Evolutionary conservation across 805 yeast genomes (phyloP), one percentile per base, ranked within the genome.

Genomic region (Ogataea kodamae): DNA sequence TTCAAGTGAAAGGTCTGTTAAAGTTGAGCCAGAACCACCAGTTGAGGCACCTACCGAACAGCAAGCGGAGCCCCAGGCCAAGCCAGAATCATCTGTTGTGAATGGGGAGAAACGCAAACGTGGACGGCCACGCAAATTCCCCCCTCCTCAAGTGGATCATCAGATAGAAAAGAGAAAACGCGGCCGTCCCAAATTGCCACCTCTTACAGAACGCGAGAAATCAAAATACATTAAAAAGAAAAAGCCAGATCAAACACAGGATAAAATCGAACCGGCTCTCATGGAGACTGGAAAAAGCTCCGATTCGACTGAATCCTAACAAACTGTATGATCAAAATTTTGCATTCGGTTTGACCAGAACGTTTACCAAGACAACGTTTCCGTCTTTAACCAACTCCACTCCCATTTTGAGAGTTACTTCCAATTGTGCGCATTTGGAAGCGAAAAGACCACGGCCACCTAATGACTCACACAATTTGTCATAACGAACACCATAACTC

Each of bases 391-490:
- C 51, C 3, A 44, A 37, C 2, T 78, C 73, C 5, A 53, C 36
- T 2, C 50, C 51, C 1, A 60, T 51, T 6, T 62, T 52, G 30
- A 71, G 52, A 1, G 53, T 49, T 0, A 16, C 28, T 3, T 43
- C 29, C 17, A 81, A 57, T 25, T 75, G 71, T 1, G 52, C 52
- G 3, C 64, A 48, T n/a, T 61, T 65, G 3, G 51, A 49, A 3
- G 68, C 79, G 10, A 66, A 49, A 43, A 57, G 65, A 0, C 87
- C 88, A 9, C 55, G 46, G 3, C 72, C 76, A 2, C 87, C 87
- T 8, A 81, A 52, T 3, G 80, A 65, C 35, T 61, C 49, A 2
- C 78, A 79, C 31, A 81, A 49, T 5, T 62, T 22, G 44, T 81
- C 83, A 50, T 81, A 81, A 31, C 74, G 56, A 2, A 81, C 76